A percentile compares a stretch with the other conserved stretches of the same genome.
Conservation (phyloP, 139 green algal species). For the Chlorella sp. region DNA sequence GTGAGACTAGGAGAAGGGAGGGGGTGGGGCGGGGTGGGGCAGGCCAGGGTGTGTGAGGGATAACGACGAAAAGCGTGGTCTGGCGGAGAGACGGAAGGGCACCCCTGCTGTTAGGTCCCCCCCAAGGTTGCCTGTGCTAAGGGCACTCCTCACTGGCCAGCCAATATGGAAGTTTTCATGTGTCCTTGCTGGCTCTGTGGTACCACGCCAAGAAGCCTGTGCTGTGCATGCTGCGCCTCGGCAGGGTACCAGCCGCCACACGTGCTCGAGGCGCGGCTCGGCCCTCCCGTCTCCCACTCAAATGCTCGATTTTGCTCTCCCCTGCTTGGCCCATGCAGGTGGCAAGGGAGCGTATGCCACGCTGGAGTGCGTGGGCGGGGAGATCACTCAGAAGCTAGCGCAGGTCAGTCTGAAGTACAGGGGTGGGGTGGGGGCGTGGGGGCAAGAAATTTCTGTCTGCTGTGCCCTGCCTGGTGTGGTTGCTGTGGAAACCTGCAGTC, state of each 20-base stretch:
- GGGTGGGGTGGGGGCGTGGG: no score
- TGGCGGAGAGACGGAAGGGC: background rate
- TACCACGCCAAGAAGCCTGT: background rate
- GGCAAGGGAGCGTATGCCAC: slow-evolving; percentile 42
- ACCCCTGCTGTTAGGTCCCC: background rate
- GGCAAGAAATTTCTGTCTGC: background rate
- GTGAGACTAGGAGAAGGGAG: background rate
- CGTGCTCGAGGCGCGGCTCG: background rate
- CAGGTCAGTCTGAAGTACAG: background rate
- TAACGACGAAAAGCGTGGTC: background rate
- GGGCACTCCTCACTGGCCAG: no score
- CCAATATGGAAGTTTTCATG: background rate
- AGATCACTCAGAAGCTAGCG: slow-evolving; percentile 29
- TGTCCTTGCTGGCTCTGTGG: background rate
- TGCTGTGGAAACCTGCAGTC: background rate
- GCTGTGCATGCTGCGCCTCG: background rate
- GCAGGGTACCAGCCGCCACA: background rate
- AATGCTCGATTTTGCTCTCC: background rate
- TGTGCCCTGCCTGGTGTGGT: background rate
- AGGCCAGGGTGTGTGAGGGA: no score
- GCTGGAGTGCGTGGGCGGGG: slow-evolving; percentile 56
- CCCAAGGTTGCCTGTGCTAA: no score
- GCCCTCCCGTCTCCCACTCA: background rate
- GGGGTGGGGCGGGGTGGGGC: background rate
- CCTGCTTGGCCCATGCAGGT: background rate